Percentiles rank a stretch among this genome's conserved stretches.
phyloP scores from a whole-genome alignment of 345 rosid species.

The Boechera divaricarpa region DNA sequence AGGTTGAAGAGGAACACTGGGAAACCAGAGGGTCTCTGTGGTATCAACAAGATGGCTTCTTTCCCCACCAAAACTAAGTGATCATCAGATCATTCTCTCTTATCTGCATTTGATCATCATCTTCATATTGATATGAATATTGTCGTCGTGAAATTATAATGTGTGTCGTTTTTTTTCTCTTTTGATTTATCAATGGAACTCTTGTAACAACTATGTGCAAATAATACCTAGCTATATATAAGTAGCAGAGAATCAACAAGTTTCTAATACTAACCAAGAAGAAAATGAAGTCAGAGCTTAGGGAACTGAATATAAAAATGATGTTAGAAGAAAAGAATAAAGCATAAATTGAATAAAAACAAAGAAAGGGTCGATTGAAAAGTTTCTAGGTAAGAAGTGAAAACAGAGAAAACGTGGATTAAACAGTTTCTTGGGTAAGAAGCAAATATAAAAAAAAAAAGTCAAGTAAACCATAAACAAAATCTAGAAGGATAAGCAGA shows the following conservation, averaged over 20 bases:
- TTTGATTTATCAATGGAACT: constrained; percentile 7
- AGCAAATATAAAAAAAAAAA: not conserved
- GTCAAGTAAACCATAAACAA: not conserved
- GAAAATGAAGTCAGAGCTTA: not conserved
- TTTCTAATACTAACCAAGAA: not conserved
- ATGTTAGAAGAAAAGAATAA: not conserved
- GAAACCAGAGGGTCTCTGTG: constrained; percentile 74
- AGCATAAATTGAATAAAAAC: not conserved
- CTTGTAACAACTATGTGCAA: constrained; percentile 21
- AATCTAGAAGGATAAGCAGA: not conserved
- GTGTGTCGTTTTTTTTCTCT: not conserved
- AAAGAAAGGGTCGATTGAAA: not conserved
- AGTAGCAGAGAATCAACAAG: not conserved
- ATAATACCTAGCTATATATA: constrained; percentile 1
- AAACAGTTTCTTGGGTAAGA: constrained; percentile 26
- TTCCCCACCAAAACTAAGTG: constrained; percentile 63
- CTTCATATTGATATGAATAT: constrained; percentile 20
- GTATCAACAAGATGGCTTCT: constrained; percentile 89
- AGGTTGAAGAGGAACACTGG: constrained; percentile 83
- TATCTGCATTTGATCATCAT: constrained; percentile 3
- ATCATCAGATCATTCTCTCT: constrained; percentile 24
- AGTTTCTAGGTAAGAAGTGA: not conserved
- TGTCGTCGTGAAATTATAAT: not conserved
- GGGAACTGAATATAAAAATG: constrained; percentile 4
- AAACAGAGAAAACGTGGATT: not conserved